phyloP scores from a whole-genome alignment of 192 early-diverging fungal genomes.

The Backusella luteola region DNA sequence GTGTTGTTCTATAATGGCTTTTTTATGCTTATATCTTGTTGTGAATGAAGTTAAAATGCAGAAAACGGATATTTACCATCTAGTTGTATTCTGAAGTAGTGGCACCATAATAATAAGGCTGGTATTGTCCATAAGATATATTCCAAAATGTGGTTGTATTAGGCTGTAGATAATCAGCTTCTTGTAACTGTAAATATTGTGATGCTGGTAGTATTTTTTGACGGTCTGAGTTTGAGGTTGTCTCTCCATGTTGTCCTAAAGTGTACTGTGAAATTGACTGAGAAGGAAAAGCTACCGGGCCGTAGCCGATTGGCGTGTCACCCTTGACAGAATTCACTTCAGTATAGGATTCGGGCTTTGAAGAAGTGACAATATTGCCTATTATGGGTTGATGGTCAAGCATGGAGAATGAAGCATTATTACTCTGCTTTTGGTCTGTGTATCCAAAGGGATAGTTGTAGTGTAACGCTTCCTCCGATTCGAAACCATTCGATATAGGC shows the following conservation, averaged over 20 bases:
- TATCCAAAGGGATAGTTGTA: constrained; percentile 7
- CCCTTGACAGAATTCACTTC: background rate
- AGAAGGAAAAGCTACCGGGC: background rate
- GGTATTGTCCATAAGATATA: background rate
- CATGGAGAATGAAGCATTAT: background rate
- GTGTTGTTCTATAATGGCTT: background rate
- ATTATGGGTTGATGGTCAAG: background rate
- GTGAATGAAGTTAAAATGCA: background rate
- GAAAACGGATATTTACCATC: background rate
- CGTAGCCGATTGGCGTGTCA: constrained; percentile 8
- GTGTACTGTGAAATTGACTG: background rate
- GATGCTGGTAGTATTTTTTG: background rate
- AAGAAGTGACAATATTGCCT: background rate
- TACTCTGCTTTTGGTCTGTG: background rate
- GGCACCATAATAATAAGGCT: background rate
- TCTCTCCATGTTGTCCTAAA: background rate
- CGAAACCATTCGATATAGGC: background rate
- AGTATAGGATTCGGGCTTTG: background rate
- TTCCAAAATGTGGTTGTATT: background rate
- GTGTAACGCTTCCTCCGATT: constrained; percentile 9
- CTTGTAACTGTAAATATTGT: background rate
- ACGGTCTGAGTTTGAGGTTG: background rate
- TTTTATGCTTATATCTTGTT: background rate
- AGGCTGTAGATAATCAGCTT: background rate
- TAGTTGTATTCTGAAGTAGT: background rate